phyloP scores from a whole-genome alignment of 108 stramenopile species.

The Parmales sp. region DNA sequence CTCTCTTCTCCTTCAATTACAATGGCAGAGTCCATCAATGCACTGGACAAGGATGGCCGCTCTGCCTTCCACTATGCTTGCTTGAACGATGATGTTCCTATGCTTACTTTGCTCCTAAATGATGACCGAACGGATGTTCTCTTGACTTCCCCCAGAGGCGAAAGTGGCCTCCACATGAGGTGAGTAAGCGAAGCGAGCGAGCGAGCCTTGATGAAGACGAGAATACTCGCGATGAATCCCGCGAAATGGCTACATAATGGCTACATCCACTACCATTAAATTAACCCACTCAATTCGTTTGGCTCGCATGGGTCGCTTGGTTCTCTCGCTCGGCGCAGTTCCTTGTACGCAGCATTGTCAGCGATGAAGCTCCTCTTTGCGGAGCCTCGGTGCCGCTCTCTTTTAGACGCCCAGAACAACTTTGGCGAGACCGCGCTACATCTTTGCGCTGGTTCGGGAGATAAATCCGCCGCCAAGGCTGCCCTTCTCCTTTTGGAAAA shows the following conservation, averaged over 20 bases:
- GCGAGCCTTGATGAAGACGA: too few relatives aligned
- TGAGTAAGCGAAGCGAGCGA: too few relatives aligned
- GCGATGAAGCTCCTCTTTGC: slow-evolving; percentile 18
- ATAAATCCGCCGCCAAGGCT: slow-evolving; percentile 11
- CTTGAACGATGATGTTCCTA: slow-evolving; percentile 21
- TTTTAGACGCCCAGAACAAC: slow-evolving; percentile 15
- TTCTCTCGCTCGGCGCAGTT: too few relatives aligned
- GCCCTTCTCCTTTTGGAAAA: slow-evolving; percentile 6
- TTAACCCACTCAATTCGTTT: too few relatives aligned
- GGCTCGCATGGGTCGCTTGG: too few relatives aligned
- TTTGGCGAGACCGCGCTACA: slow-evolving; percentile 19
- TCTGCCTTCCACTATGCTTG: slow-evolving; percentile 24
- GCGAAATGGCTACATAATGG: too few relatives aligned
- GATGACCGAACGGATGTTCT: slow-evolving; percentile 15
- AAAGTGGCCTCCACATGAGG: slow-evolving; percentile 16
- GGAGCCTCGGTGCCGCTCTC: slow-evolving; percentile 5
- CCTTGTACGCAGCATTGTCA: slow-evolving; percentile 12
- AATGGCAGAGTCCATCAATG: too few relatives aligned
- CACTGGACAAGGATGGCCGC: slow-evolving; percentile 22
- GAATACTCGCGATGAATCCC: too few relatives aligned
- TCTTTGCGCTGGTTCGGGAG: slow-evolving; percentile 17
- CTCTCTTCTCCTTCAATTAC: too few relatives aligned
- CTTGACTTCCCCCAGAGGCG: slow-evolving; percentile 8
- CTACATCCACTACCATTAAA: too few relatives aligned
- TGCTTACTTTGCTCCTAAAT: slow-evolving; percentile 12